These are phyloP conservation scores for Alnus glutinosa DNA, from an alignment of 306 rosid genomes.

Conservation along the genomic window DNA sequence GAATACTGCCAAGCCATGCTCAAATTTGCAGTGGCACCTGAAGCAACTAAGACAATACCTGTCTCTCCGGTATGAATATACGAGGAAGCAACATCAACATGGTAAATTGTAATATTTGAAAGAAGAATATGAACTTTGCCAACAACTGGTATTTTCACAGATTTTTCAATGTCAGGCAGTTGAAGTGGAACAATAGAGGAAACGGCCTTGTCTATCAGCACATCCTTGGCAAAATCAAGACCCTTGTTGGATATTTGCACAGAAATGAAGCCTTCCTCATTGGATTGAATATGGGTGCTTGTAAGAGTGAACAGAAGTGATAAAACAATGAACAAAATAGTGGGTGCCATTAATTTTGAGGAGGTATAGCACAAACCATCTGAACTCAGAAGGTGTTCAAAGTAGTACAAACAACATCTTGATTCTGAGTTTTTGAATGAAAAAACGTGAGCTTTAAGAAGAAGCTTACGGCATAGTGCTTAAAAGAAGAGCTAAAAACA, in stretches of 20 bases:
- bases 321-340: conserved; percentile 21
- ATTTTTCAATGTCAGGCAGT: conserved; percentile 58
- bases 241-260: conserved; percentile 64
- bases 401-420: too few relatives aligned
- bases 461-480: neutral
- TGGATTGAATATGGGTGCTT: conserved; percentile 33
- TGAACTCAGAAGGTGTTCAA: too few relatives aligned
- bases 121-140: conserved; percentile 63
- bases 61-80: conserved; percentile 54
- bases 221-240: conserved; percentile 70
- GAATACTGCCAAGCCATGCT: conserved; percentile 71
- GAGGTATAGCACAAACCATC: conserved; percentile 6
- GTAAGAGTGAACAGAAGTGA: conserved; percentile 37
- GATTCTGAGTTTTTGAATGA: conserved; percentile 8
- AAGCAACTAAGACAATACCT: conserved; percentile 57
- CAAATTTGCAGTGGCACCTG: conserved; percentile 74
- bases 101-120: conserved; percentile 56
- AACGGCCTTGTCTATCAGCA: conserved; percentile 57
- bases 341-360: conserved; percentile 36
- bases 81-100: conserved; percentile 54
- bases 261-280: conserved; percentile 63
- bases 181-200: conserved; percentile 59
- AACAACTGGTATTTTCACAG: conserved; percentile 48
- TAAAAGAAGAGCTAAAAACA: neutral
- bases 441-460: conserved; percentile 23